Conservation (phyloP, 352 stramenopile genomes). For the Phytophthora pinifolia region DNA sequence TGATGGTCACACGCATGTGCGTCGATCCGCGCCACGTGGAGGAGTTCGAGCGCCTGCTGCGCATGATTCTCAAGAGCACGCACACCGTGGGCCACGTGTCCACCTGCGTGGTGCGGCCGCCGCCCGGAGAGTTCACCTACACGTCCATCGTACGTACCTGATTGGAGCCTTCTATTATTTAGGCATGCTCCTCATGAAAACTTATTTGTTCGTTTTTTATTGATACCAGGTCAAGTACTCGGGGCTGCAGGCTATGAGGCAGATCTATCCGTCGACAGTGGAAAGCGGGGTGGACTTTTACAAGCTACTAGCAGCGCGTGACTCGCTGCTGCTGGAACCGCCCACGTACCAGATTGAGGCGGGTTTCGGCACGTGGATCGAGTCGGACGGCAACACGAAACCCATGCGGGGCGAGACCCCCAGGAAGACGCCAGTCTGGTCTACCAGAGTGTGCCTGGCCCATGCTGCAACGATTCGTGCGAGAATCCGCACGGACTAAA, state of each 20-base stretch:
- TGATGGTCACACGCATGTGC: conserved; percentile 84
- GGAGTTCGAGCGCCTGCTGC: conserved; percentile 77
- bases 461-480: conserved; percentile 82
- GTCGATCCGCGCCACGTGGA: conserved; percentile 72
- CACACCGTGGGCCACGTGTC: conserved; percentile 80
- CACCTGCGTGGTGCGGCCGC: conserved; percentile 78
- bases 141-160: conserved; percentile 70
- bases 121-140: conserved; percentile 74
- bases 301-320: conserved; percentile 71
- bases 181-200: not conserved
- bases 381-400: conserved; percentile 78
- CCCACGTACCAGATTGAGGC: conserved; percentile 86
- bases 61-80: conserved; percentile 80
- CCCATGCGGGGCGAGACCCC: conserved; percentile 72
- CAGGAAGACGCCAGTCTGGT: conserved; percentile 69
- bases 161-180: conserved; percentile 7
- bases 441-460: conserved; percentile 73
- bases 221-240: conserved; percentile 74
- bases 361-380: conserved; percentile 83
- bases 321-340: conserved; percentile 75
- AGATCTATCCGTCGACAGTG: conserved; percentile 70
- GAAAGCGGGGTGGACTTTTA: conserved; percentile 76
- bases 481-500: conserved; percentile 82
- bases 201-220: conserved; percentile 5
- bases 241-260: conserved; percentile 64